Evolutionary conservation across 768 basidiomycete species (phyloP).

Genomic region (Tulasnella calospora): DNA sequence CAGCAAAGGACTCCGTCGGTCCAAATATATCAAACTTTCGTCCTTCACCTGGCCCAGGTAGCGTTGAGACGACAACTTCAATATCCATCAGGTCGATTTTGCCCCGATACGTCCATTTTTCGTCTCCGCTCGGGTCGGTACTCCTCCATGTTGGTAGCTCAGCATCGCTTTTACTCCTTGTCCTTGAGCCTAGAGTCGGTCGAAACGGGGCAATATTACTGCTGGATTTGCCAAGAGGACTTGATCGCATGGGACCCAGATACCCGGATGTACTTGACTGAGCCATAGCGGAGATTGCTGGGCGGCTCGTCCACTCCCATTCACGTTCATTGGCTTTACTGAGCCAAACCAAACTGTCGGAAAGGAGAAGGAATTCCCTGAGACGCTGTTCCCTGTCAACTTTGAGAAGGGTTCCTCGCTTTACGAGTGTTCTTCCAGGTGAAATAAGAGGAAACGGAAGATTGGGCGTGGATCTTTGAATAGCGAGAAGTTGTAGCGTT

Average conservation of each 20-base stretch:
- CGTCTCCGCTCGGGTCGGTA: conserved; percentile 45
- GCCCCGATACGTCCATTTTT: conserved; percentile 71
- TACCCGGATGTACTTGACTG: neutral
- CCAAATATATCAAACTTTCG: conserved; percentile 66
- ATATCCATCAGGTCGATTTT: conserved; percentile 64
- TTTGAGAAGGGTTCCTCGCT: conserved; percentile 41
- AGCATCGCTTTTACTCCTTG: conserved; percentile 58
- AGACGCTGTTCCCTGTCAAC: conserved; percentile 41
- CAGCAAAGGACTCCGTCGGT: conserved; percentile 60
- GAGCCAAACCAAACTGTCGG: conserved; percentile 79
- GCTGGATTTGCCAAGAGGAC: conserved; percentile 3
- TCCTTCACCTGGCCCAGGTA: conserved; percentile 49
- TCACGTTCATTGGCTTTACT: conserved; percentile 43
- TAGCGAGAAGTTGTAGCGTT: conserved; percentile 65
- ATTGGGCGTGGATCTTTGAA: conserved; percentile 71
- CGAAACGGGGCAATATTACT: conserved; percentile 21
- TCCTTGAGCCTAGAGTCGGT: conserved; percentile 41
- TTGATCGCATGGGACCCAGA: neutral
- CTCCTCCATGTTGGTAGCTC: conserved; percentile 42
- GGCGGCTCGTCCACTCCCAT: conserved; percentile 12
- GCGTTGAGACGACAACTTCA: conserved; percentile 58
- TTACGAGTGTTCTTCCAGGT: conserved; percentile 76
- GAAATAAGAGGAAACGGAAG: conserved; percentile 72
- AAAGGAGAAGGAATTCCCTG: conserved; percentile 75
- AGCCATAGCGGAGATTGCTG: neutral